Evolutionary conservation across 2,329 filamentous ascomycete species (phyloP).

Genomic region (Colletotrichum sp.): DNA sequence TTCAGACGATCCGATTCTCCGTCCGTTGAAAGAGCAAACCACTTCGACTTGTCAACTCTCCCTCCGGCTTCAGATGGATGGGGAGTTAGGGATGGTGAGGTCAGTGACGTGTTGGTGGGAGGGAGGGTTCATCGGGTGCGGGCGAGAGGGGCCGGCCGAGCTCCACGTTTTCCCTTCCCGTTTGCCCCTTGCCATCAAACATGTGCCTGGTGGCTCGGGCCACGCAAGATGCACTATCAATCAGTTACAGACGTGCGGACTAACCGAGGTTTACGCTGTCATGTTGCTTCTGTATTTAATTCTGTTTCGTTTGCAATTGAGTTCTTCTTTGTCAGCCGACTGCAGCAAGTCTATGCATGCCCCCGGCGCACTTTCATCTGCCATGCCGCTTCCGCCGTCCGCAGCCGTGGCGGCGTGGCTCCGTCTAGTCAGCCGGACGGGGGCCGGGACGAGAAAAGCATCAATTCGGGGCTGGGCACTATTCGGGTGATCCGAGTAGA

Average conservation of each 20-base stretch:
- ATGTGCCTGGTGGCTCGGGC: not conserved
- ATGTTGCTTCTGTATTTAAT: not conserved
- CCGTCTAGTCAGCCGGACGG: not conserved
- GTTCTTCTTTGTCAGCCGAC: not conserved
- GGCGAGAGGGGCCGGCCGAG: not conserved
- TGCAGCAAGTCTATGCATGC: not conserved
- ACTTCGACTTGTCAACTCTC: not conserved
- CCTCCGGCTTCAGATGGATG: not conserved
- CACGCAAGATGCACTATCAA: not conserved
- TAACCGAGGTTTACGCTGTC: not conserved
- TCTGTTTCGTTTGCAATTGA: not conserved
- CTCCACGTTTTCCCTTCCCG: not conserved
- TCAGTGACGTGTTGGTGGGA: not conserved
- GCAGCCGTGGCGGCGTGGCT: not conserved
- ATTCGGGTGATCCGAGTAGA: conserved; percentile 3
- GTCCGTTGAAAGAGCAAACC: not conserved
- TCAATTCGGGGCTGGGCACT: not conserved
- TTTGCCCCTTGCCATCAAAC: not conserved
- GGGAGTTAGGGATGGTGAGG: not conserved
- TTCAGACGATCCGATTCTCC: not conserved
- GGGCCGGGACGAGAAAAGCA: not conserved
- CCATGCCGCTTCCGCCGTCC: not conserved
- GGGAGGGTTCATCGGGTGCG: not conserved
- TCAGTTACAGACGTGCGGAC: not conserved
- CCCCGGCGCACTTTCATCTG: not conserved